phyloP scores from a whole-genome alignment of 768 basidiomycete genomes.

The Boletus barrowsii region DNA sequence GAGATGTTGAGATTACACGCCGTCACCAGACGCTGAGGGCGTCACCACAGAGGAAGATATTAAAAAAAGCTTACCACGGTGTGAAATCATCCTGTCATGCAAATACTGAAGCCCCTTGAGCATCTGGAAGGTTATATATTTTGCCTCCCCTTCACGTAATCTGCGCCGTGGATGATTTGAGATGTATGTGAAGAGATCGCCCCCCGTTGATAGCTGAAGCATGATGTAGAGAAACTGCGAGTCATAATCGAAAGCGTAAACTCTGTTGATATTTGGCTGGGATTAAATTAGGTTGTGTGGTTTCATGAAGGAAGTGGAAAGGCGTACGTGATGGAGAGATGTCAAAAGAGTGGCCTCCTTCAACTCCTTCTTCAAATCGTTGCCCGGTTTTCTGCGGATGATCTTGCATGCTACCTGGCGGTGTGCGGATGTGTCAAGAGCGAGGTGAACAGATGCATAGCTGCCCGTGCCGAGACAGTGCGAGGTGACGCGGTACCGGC shows the following conservation, averaged over 20 bases:
- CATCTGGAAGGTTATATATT: slow-evolving; percentile 81
- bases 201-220: slow-evolving; percentile 81
- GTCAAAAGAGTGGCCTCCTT: slow-evolving; percentile 77
- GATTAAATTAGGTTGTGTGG: background rate
- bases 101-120: slow-evolving; percentile 69
- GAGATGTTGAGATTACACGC: background rate
- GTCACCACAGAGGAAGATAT: background rate
- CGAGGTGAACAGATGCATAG: slow-evolving; percentile 80
- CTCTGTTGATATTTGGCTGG: slow-evolving; percentile 80
- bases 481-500: slow-evolving; percentile 68
- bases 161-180: slow-evolving; percentile 53
- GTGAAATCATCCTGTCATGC: slow-evolving; percentile 69
- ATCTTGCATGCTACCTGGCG: slow-evolving; percentile 85
- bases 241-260: slow-evolving; percentile 66
- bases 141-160: slow-evolving; percentile 76
- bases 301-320: background rate
- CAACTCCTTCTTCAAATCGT: slow-evolving; percentile 49
- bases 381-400: slow-evolving; percentile 57
- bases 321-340: slow-evolving; percentile 63
- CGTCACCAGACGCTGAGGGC: background rate
- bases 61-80: slow-evolving; percentile 55
- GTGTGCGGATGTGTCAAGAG: slow-evolving; percentile 58
- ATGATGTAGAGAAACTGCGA: slow-evolving; percentile 76
- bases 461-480: slow-evolving; percentile 79
- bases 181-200: slow-evolving; percentile 86